Evolutionary conservation across 176 grass and related monocot species (phyloP).

Genomic region (Chloris gayana): DNA sequence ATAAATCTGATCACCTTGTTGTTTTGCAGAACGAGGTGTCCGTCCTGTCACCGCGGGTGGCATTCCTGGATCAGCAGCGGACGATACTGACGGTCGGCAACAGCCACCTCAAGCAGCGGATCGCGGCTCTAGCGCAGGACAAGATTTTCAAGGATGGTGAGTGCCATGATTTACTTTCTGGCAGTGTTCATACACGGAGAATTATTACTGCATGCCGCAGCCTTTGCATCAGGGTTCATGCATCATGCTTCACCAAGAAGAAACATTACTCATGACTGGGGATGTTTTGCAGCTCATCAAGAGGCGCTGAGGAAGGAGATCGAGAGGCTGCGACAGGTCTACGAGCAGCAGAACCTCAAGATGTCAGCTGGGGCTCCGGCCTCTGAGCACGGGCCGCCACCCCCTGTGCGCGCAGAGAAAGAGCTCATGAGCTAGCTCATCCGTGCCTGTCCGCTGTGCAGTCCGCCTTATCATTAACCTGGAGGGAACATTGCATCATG

Average conservation of each 20-base stretch:
- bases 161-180: not conserved
- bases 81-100: constrained; percentile 92
- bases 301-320: constrained; percentile 88
- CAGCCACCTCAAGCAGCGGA: constrained; percentile 98
- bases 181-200: not conserved
- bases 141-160: constrained; percentile 97
- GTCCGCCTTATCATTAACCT: constrained; percentile 43
- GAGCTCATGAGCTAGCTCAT: constrained; percentile 54
- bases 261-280: not conserved
- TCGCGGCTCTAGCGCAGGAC: constrained; percentile 92
- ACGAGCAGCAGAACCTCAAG: constrained; percentile 81
- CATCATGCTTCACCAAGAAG: constrained; percentile 2
- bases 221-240: too few relatives aligned
- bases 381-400: constrained; percentile 31
- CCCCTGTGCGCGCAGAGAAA: constrained; percentile 40
- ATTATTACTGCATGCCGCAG: not conserved
- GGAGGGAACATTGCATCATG: constrained; percentile 40
- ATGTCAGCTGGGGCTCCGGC: constrained; percentile 40
- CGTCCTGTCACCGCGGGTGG: constrained; percentile 83
- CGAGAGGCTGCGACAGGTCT: constrained; percentile 83
- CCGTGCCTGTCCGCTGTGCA: constrained; percentile 21
- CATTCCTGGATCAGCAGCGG: constrained; percentile 89
- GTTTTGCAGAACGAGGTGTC: constrained; percentile 71
- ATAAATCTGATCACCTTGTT: not conserved
- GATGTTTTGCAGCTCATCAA: constrained; percentile 74